Base-by-base conservation (phyloP, 2,329 filamentous ascomycete species). In the Neocatenulostroma microsporum region DNA sequence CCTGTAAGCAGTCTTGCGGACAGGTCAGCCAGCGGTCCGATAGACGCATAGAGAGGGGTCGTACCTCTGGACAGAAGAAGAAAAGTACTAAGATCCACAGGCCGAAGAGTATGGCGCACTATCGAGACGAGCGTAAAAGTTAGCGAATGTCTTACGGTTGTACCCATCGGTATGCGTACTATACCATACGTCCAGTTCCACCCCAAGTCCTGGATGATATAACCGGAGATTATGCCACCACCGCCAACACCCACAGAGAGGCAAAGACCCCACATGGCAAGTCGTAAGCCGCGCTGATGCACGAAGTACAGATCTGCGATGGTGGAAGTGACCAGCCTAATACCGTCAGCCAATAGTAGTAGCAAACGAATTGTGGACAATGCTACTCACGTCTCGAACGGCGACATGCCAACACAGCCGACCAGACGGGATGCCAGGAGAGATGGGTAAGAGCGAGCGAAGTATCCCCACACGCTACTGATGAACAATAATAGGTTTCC, bases 41-140 rank as follows among this genome's bases (percentile, higher is more conserved):
- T n/a, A n/a, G n/a, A n/a, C n/a, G n/a, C n/a, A n/a, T n/a, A n/a
- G n/a, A n/a, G n/a, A n/a, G n/a, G n/a, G n/a, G n/a, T n/a, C n/a
- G n/a, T n/a, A n/a, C n/a, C n/a, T n/a, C 38, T 7, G 38, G 38
- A 18, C 38, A 40, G 29, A 40, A 40, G 21, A 40, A 40, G 38
- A 34, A 40, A 10, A 40, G 28, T 3, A 36, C 33, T 11, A 33
- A 19, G 19, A 40, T 40, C 21, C 20, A 40, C 17, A 36, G 27
- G 20, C 38, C 33, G 24, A 9, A 40, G 3, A 40, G 27, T 21
- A 40, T 20, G 15, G 38, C 38, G 28, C 38, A 40, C n/a, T n/a
- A n/a, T n/a, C n/a, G n/a, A n/a, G n/a, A 17, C 27, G 27, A n/a
- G 21, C 33, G 17, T 36, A 36, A 12, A 30, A 30, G 15, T 30